These are phyloP conservation scores for Exsudoporus frostii DNA, from an alignment of 768 basidiomycete species.

Conservation along the genomic window DNA sequence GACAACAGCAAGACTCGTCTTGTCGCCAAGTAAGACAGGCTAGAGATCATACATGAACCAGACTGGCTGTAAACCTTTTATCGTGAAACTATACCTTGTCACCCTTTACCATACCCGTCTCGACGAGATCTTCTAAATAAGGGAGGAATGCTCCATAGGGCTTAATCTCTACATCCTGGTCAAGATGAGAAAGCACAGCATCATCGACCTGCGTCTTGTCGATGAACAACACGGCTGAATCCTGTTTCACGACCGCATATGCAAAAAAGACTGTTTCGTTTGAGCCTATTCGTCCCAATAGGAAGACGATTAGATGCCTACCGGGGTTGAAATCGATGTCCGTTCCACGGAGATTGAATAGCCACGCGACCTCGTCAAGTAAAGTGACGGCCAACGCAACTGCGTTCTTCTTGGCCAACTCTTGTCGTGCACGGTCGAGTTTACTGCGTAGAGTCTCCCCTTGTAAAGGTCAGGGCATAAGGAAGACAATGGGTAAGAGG, in stretches of 20 bases:
- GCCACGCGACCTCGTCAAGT: conserved; percentile 94
- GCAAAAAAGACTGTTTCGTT: conserved; percentile 75
- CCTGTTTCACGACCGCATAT: conserved; percentile 73
- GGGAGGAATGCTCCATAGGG: conserved; percentile 69
- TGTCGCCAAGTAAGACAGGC: conserved; percentile 76
- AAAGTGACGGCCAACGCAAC: conserved; percentile 76
- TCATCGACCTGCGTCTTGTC: conserved; percentile 46
- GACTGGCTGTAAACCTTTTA: background rate
- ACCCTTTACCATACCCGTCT: conserved; percentile 33
- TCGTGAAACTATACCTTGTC: conserved; percentile 26
- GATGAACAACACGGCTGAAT: conserved; percentile 64
- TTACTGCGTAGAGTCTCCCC: conserved; percentile 68
- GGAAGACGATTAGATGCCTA: conserved; percentile 11
- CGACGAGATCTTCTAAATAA: conserved; percentile 53
- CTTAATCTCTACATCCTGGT: conserved; percentile 55
- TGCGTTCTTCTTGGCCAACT: conserved; percentile 53
- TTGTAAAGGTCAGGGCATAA: conserved; percentile 15
- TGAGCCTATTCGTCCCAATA: background rate
- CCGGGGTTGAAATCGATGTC: conserved; percentile 90
- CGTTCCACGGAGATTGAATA: conserved; percentile 87
- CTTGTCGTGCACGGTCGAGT: conserved; percentile 60
- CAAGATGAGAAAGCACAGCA: conserved; percentile 47
- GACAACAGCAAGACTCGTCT: conserved; percentile 77
- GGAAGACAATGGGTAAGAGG: background rate
- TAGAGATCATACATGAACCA: conserved; percentile 24